Evolutionary conservation across 352 stramenopile genomes (phyloP).

Genomic region (Globisporangium cylindrosporum): DNA sequence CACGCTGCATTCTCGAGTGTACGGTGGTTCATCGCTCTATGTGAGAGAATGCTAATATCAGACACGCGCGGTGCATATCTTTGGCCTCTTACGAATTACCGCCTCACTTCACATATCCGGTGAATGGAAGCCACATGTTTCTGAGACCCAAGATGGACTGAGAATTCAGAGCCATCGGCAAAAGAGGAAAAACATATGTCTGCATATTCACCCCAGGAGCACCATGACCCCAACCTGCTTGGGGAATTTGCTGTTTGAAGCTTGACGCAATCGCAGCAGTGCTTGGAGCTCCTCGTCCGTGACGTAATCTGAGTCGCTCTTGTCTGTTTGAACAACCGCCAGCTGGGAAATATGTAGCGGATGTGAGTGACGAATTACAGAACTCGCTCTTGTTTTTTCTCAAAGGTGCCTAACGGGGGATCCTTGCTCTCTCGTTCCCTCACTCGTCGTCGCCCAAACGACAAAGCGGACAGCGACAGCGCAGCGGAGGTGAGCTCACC

Average conservation of each 20-base stretch:
- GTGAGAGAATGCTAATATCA: not conserved
- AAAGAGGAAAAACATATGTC: too few species aligned
- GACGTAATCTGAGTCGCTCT: too few species aligned
- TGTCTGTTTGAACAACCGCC: too few species aligned
- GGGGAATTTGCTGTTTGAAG: not conserved
- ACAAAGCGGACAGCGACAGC: too few species aligned
- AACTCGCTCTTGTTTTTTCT: too few species aligned
- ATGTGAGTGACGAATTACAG: too few species aligned
- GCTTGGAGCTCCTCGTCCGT: too few species aligned
- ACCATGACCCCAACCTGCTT: not conserved
- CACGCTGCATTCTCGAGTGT: not conserved
- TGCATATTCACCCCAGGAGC: not conserved
- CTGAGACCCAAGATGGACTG: not conserved
- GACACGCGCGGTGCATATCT: not conserved
- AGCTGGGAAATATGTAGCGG: too few species aligned
- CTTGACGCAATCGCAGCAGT: not conserved
- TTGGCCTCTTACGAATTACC: not conserved
- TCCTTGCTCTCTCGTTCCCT: too few species aligned
- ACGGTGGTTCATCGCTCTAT: not conserved
- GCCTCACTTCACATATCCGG: not conserved
- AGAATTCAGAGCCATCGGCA: not conserved
- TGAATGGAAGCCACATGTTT: not conserved
- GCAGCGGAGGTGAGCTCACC: too few species aligned
- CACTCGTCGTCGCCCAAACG: too few species aligned
- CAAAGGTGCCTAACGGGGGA: too few species aligned